Evolutionary conservation across 2,329 filamentous ascomycete species (phyloP).

Genomic region (Orbilia brochopaga): DNA sequence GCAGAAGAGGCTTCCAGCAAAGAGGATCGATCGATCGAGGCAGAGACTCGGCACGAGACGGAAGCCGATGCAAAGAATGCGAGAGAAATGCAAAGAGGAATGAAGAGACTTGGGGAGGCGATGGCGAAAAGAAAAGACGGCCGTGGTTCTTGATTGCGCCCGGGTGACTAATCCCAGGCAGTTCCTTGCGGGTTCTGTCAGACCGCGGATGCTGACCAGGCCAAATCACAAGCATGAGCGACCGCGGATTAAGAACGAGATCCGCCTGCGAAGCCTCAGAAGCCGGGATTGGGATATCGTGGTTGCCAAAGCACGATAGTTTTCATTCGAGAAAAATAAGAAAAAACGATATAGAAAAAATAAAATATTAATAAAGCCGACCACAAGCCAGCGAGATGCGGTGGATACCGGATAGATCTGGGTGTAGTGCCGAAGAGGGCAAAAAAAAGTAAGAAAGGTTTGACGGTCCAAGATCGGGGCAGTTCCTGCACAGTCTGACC

Average conservation of each 20-base stretch:
- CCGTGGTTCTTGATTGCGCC: slow-evolving; percentile 25
- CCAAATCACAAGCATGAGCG: slow-evolving; percentile 19
- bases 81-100: slow-evolving; percentile 44
- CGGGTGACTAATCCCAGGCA: slow-evolving; percentile 43
- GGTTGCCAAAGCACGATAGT: slow-evolving; percentile 23
- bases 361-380: slow-evolving; percentile 46
- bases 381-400: slow-evolving; percentile 45
- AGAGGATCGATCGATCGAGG: slow-evolving; percentile 10
- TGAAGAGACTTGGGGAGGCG: slow-evolving; percentile 14
- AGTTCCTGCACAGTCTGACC: slow-evolving; percentile 45
- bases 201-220: slow-evolving; percentile 20
- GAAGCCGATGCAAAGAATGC: slow-evolving; percentile 34
- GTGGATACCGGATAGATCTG: slow-evolving; percentile 50
- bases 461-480: slow-evolving; percentile 40
- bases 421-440: slow-evolving; percentile 50
- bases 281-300: slow-evolving; percentile 42
- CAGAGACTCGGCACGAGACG: slow-evolving; percentile 13
- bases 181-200: slow-evolving; percentile 5
- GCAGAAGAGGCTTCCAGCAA: slow-evolving; percentile 1
- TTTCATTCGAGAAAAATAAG: slow-evolving; percentile 45
- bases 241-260: slow-evolving; percentile 13
- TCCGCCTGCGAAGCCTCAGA: slow-evolving; percentile 14
- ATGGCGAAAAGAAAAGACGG: slow-evolving; percentile 1
- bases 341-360: slow-evolving; percentile 46
- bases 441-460: slow-evolving; percentile 40